Conservation (phyloP, 345 rosid genomes). For the Lumnitzera racemosa region DNA sequence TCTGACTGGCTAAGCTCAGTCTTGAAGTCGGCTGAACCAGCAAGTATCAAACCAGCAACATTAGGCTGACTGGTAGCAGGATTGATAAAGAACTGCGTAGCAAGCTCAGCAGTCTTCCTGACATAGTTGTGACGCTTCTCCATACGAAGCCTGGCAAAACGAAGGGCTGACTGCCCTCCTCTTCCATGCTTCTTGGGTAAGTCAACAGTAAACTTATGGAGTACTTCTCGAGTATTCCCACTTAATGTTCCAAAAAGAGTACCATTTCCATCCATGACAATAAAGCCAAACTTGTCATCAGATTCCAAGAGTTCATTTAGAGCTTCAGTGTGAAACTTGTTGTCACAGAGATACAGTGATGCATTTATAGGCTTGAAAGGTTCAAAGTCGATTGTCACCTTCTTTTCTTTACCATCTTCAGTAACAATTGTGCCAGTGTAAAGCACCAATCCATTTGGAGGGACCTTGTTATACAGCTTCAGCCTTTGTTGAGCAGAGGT, state of each 20-base stretch:
- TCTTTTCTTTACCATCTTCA: conserved; percentile 91
- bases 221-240: conserved; percentile 87
- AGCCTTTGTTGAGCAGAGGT: conserved; percentile 94
- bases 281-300: conserved; percentile 89
- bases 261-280: conserved; percentile 93
- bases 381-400: conserved; percentile 86
- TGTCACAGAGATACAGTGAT: conserved; percentile 79
- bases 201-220: conserved; percentile 86
- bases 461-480: conserved; percentile 85
- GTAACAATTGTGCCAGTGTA: conserved; percentile 79
- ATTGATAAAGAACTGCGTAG: conserved; percentile 81
- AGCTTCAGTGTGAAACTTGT: conserved; percentile 86
- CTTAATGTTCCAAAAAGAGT: conserved; percentile 85
- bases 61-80: conserved; percentile 94
- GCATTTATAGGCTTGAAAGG: conserved; percentile 93
- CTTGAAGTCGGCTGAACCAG: conserved; percentile 94
- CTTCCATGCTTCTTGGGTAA: conserved; percentile 92
- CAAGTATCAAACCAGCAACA: conserved; percentile 82
- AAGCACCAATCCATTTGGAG: conserved; percentile 85
- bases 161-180: conserved; percentile 96
- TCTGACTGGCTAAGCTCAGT: conserved; percentile 93
- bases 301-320: conserved; percentile 79
- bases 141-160: conserved; percentile 92
- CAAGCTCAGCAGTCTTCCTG: conserved; percentile 92
- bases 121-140: conserved; percentile 93